Percentiles rank a stretch among this genome's conserved stretches.
These are phyloP conservation scores for Entophlyctis helioformis DNA, from an alignment of 192 early-diverging fungal species.

Conservation along the genomic window DNA sequence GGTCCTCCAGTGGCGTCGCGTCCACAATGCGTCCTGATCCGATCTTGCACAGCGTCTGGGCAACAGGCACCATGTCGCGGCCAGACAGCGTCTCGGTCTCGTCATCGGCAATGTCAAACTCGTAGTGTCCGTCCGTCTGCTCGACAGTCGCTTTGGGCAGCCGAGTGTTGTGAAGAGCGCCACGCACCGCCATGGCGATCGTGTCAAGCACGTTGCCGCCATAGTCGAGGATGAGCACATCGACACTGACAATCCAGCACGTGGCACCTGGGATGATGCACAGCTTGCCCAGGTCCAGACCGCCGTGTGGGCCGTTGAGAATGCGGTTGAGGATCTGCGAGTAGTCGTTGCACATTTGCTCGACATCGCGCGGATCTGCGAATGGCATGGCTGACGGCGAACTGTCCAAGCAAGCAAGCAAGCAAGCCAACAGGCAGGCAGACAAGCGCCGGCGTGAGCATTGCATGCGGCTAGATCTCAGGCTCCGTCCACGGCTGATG, in stretches of 20 bases:
- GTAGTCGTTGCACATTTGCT: slow-evolving; percentile 75
- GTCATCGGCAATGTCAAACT: slow-evolving; percentile 91
- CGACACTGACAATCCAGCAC: slow-evolving; percentile 86
- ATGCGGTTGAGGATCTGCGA: slow-evolving; percentile 71
- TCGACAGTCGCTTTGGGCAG: slow-evolving; percentile 77
- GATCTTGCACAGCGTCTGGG: slow-evolving; percentile 83
- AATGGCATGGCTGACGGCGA: slow-evolving; percentile 14
- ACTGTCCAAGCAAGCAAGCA: not conserved
- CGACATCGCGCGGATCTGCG: slow-evolving; percentile 20
- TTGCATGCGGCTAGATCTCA: no score
- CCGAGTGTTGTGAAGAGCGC: slow-evolving; percentile 77
- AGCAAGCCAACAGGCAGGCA: no score
- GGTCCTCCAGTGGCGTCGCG: slow-evolving; percentile 80
- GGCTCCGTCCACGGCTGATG: no score
- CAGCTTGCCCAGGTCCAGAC: slow-evolving; percentile 72
- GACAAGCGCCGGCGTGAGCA: no score
- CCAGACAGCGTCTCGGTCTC: slow-evolving; percentile 70
- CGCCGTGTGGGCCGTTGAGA: slow-evolving; percentile 68
- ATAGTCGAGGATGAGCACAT: slow-evolving; percentile 84
- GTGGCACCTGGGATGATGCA: slow-evolving; percentile 82
- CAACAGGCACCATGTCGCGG: slow-evolving; percentile 64
- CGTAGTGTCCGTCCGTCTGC: slow-evolving; percentile 66
- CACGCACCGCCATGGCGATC: slow-evolving; percentile 73
- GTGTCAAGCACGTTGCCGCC: slow-evolving; percentile 79
- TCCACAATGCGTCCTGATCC: slow-evolving; percentile 76